phyloP scores from a whole-genome alignment of 176 grass and related monocot species.

The Miscanthus lutarioriparius region DNA sequence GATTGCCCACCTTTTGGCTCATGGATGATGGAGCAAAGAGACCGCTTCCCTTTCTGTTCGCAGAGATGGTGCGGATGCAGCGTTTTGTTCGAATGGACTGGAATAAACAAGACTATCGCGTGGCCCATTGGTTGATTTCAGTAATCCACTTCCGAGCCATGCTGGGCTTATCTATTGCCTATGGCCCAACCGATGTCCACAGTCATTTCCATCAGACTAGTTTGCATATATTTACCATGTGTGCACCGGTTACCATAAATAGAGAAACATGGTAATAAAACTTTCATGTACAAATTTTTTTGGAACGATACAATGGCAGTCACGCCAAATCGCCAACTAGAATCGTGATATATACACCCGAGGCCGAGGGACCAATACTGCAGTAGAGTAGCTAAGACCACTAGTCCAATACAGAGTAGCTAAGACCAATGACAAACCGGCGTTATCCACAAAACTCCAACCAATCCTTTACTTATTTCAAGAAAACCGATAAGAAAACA shows the following conservation, averaged over 20 bases:
- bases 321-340: background rate
- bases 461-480: background rate
- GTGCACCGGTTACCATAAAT: no score
- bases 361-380: background rate
- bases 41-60: background rate
- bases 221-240: no score
- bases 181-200: background rate
- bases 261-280: no score
- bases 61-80: background rate
- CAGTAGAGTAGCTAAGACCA: background rate
- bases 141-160: background rate
- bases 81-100: background rate
- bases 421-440: slow-evolving; percentile 15
- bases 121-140: slow-evolving; percentile 21
- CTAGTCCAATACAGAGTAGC: background rate
- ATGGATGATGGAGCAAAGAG: background rate
- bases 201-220: background rate
- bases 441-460: background rate
- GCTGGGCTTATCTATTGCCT: background rate
- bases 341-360: background rate
- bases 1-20: background rate
- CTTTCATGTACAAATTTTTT: background rate
- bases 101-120: slow-evolving; percentile 7
- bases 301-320: background rate
- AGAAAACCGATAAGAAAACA: slow-evolving; percentile 10